These are phyloP conservation scores for Naganishia friedmannii DNA, from an alignment of 768 basidiomycete genomes.

Conservation along the genomic window DNA sequence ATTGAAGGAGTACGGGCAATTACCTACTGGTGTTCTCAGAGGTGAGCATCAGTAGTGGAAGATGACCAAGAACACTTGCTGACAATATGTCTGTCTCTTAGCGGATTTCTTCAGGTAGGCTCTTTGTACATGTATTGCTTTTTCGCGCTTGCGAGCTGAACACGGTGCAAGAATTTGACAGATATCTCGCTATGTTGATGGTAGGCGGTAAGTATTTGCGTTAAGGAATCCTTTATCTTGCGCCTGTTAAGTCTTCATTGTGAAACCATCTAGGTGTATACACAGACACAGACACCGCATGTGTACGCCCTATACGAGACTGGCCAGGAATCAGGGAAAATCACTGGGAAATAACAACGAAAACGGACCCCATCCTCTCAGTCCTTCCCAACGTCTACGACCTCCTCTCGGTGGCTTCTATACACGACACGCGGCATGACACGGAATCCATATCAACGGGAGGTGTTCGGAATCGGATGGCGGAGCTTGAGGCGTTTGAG, in stretches of 20 bases:
- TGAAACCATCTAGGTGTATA: conserved; percentile 29
- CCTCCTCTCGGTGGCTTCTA: conserved; percentile 23
- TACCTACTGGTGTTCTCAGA: conserved; percentile 30
- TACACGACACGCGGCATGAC: conserved; percentile 1
- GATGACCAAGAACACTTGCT: too few relatives aligned
- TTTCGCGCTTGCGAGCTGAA: not conserved
- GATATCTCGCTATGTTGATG: conserved; percentile 40
- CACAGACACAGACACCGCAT: conserved; percentile 34
- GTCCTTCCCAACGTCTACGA: not conserved
- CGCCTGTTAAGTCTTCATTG: too few relatives aligned
- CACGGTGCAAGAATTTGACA: not conserved
- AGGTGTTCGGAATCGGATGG: not conserved
- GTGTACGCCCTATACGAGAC: conserved; percentile 31
- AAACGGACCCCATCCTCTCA: conserved; percentile 2
- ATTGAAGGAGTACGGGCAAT: conserved; percentile 29
- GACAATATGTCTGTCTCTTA: not conserved
- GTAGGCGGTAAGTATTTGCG: conserved; percentile 32
- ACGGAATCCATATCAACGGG: conserved; percentile 19
- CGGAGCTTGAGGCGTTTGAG: conserved; percentile 1
- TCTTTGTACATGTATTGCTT: too few relatives aligned
- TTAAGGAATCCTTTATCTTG: too few relatives aligned
- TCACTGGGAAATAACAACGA: not conserved
- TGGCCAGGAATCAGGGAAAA: conserved; percentile 32
- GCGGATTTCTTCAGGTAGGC: conserved; percentile 26
- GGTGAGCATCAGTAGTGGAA: conserved; percentile 26